phyloP scores from a whole-genome alignment of 768 basidiomycete genomes.

The Exidia glandulosa region DNA sequence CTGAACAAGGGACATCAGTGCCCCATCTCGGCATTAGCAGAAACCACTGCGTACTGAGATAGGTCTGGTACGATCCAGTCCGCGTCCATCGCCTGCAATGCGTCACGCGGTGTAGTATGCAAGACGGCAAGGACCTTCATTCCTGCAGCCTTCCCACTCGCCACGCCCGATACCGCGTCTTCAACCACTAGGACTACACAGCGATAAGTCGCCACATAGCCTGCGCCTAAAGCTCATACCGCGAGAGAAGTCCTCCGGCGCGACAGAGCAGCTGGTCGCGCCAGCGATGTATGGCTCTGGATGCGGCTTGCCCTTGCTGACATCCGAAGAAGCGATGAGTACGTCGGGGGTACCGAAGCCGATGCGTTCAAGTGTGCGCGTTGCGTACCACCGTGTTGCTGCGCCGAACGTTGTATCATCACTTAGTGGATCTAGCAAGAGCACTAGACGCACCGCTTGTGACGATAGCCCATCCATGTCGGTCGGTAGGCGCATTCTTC shows the following conservation, averaged over 20 bases:
- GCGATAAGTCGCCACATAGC: background rate
- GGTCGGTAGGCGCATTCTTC: constrained; percentile 14
- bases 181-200: constrained; percentile 73
- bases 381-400: constrained; percentile 70
- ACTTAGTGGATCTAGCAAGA: background rate
- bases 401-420: constrained; percentile 27
- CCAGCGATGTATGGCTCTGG: constrained; percentile 82
- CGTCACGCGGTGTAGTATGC: constrained; percentile 57
- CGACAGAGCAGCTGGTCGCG: constrained; percentile 44
- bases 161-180: constrained; percentile 78
- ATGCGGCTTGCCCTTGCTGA: constrained; percentile 69
- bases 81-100: constrained; percentile 43
- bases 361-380: constrained; percentile 52
- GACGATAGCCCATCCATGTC: constrained; percentile 75
- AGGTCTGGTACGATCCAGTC: constrained; percentile 64
- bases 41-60: constrained; percentile 39
- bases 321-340: constrained; percentile 68
- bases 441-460: constrained; percentile 50
- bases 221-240: background rate
- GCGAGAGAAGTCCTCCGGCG: constrained; percentile 45
- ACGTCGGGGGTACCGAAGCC: constrained; percentile 47
- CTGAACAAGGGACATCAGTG: constrained; percentile 20
- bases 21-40: background rate
- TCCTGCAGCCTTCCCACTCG: constrained; percentile 68
- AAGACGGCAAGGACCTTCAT: constrained; percentile 71